These are phyloP conservation scores for Fagus sylvatica DNA, from an alignment of 306 rosid species.

Conservation along the genomic window DNA sequence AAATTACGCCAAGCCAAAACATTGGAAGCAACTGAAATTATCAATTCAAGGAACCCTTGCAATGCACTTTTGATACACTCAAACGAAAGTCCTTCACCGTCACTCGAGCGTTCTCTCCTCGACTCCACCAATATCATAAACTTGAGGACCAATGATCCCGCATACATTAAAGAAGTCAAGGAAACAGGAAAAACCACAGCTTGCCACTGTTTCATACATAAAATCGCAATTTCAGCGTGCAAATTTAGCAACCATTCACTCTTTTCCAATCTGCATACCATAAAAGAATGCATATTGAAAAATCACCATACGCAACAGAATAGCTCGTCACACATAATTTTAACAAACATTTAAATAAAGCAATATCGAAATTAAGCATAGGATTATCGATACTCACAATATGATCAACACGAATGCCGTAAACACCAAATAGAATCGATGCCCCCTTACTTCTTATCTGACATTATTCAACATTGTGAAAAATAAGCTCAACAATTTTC, in stretches of 20 bases:
- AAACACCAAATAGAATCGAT: constrained; percentile 44
- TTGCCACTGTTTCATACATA: constrained; percentile 95
- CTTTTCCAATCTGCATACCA: constrained; percentile 49
- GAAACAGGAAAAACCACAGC: constrained; percentile 72
- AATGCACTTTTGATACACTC: constrained; percentile 30
- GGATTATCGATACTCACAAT: constrained; percentile 53
- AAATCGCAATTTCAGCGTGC: constrained; percentile 59
- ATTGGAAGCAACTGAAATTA: constrained; percentile 42
- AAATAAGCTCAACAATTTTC: neutral
- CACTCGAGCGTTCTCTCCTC: constrained; percentile 45
- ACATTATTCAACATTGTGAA: constrained; percentile 23
- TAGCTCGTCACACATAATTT: neutral
- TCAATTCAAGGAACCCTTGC: constrained; percentile 29
- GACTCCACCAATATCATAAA: constrained; percentile 47
- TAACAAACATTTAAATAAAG: neutral
- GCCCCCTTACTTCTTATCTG: constrained; percentile 56
- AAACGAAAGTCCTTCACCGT: constrained; percentile 43
- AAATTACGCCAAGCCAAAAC: constrained; percentile 72
- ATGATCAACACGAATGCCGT: constrained; percentile 78
- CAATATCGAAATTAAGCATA: neutral
- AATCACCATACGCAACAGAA: constrained; percentile 31
- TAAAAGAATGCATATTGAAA: constrained; percentile 38
- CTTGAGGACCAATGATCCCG: constrained; percentile 74
- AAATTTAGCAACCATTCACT: constrained; percentile 54
- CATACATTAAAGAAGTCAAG: constrained; percentile 80